Evolutionary conservation across 164 flowering plant genomes (phyloP).

Genomic region (Echeveria elegans): DNA sequence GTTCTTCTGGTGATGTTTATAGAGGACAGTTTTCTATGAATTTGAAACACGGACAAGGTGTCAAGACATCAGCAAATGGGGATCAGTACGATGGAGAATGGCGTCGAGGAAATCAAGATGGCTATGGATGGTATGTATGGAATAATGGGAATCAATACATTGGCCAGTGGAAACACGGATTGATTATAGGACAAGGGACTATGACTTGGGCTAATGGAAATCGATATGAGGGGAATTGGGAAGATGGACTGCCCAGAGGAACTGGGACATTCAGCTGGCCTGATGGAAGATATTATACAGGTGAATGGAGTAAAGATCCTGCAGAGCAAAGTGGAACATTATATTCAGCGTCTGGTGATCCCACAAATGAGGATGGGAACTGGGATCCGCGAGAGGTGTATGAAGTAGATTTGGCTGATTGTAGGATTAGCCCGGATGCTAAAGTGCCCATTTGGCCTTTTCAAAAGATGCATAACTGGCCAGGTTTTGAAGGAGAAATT

Average conservation of each 20-base stretch:
- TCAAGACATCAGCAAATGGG: slow-evolving; percentile 49
- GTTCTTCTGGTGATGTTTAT: slow-evolving; percentile 50
- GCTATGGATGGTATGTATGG: slow-evolving; percentile 73
- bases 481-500: slow-evolving; percentile 18
- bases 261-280: slow-evolving; percentile 52
- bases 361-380: slow-evolving; percentile 13
- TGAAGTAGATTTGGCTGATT: slow-evolving; percentile 25
- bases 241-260: slow-evolving; percentile 57
- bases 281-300: slow-evolving; percentile 63
- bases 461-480: slow-evolving; percentile 34
- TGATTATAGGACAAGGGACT: slow-evolving; percentile 42
- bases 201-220: slow-evolving; percentile 56
- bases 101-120: slow-evolving; percentile 64
- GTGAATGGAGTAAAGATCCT: slow-evolving; percentile 61
- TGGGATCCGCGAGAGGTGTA: slow-evolving; percentile 43
- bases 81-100: slow-evolving; percentile 82
- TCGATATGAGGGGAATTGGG: slow-evolving; percentile 63
- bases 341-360: slow-evolving; percentile 35
- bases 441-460: slow-evolving; percentile 34
- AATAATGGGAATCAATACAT: slow-evolving; percentile 42
- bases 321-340: slow-evolving; percentile 53
- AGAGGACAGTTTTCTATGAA: slow-evolving; percentile 67
- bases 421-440: slow-evolving; percentile 24
- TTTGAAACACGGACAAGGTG: slow-evolving; percentile 66
- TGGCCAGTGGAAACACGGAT: slow-evolving; percentile 59